Evolutionary conservation across 345 rosid species (phyloP).

Genomic region (Mangifera indica): DNA sequence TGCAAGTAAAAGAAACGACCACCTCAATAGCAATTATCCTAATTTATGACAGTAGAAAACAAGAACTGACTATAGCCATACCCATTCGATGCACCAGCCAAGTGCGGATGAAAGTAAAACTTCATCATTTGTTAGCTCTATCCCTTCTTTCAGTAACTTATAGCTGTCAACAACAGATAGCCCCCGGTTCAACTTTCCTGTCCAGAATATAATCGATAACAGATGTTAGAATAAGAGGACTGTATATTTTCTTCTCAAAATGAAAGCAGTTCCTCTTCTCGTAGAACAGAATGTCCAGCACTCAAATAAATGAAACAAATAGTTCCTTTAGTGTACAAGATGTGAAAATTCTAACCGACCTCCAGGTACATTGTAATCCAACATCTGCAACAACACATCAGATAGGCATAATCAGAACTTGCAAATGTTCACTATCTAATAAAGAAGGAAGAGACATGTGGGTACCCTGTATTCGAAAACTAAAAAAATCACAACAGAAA

Average conservation of each 20-base stretch:
- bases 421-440: neutral
- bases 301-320: neutral
- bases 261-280: neutral
- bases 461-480: neutral
- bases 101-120: conserved; percentile 32
- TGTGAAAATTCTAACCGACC: conserved; percentile 45
- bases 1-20: neutral
- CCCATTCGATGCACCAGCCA: conserved; percentile 54
- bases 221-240: conserved; percentile 5
- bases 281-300: neutral
- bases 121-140: conserved; percentile 34
- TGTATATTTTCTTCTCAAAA: neutral
- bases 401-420: conserved; percentile 5
- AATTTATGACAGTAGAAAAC: neutral
- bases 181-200: conserved; percentile 91
- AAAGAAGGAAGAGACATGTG: neutral
- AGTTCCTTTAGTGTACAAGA: neutral
- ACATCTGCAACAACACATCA: conserved; percentile 60
- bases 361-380: conserved; percentile 91
- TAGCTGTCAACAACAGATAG: conserved; percentile 60
- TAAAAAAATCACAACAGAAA: neutral
- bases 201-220: neutral
- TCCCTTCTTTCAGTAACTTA: conserved; percentile 34
- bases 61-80: conserved; percentile 15
- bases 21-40: neutral